Conservation (phyloP, 306 rosid species). For the Pyrus betulifolia region DNA sequence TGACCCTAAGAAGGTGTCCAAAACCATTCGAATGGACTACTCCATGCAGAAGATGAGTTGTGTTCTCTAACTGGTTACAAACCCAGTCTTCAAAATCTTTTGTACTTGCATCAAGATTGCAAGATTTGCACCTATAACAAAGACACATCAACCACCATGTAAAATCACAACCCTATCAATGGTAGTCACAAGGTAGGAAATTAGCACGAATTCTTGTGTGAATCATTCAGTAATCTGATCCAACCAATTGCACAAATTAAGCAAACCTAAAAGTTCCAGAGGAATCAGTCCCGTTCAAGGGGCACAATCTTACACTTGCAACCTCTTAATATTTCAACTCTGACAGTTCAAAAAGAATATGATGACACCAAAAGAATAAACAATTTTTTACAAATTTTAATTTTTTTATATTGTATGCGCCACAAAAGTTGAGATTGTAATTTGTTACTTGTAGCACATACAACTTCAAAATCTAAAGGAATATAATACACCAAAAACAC, state of each 20-base stretch:
- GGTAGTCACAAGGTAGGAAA: background rate
- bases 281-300: background rate
- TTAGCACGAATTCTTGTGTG: background rate
- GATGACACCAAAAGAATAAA: background rate
- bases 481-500: background rate
- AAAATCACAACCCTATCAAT: background rate
- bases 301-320: background rate
- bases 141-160: background rate
- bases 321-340: background rate
- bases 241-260: background rate
- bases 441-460: background rate
- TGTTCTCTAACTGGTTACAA: constrained; percentile 79
- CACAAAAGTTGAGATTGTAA: background rate
- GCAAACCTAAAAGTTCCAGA: background rate
- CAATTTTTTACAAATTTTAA: background rate
- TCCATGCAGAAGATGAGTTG: constrained; percentile 83
- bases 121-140: constrained; percentile 81
- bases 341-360: background rate
- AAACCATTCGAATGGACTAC: constrained; percentile 92
- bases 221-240: background rate
- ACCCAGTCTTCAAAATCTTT: constrained; percentile 95
- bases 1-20: constrained; percentile 93
- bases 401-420: too few relatives aligned
- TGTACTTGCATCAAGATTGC: constrained; percentile 78
- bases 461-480: background rate